phyloP scores from a whole-genome alignment of 2,329 filamentous ascomycete genomes.

The Botryotinia globosa region DNA sequence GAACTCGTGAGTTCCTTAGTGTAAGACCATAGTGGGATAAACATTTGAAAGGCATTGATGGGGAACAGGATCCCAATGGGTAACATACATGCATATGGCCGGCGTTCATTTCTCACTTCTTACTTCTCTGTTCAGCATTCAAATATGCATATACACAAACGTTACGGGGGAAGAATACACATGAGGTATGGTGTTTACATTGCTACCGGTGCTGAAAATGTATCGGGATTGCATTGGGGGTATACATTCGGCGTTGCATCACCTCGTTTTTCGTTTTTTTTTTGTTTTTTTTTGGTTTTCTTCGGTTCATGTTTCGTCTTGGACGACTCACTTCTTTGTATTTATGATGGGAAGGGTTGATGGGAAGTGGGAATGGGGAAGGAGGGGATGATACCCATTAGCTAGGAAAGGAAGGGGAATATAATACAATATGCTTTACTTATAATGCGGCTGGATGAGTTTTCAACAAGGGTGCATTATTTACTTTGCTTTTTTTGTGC shows the following conservation, averaged over 20 bases:
- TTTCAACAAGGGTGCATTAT: background rate
- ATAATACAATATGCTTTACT: background rate
- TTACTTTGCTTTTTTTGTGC: background rate
- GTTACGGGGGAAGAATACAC: background rate
- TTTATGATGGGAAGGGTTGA: background rate
- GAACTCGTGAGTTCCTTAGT: background rate
- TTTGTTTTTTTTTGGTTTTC: too few species aligned
- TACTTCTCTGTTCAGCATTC: background rate
- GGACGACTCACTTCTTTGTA: background rate
- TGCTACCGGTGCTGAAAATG: background rate
- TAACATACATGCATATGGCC: constrained; percentile 4
- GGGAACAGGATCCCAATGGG: constrained; percentile 1
- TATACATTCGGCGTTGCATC: constrained; percentile 5
- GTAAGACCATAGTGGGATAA: constrained; percentile 11
- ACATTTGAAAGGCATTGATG: constrained; percentile 1
- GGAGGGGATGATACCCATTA: background rate
- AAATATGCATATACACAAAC: background rate
- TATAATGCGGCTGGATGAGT: background rate
- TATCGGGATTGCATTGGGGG: background rate
- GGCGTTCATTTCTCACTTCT: background rate
- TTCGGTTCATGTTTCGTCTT: background rate
- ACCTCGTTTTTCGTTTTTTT: background rate
- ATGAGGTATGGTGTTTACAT: background rate
- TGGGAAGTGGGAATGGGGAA: background rate
- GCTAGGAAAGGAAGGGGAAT: background rate